Percentiles rank a stretch among this genome's conserved stretches.
phyloP scores from a whole-genome alignment of 1,284 basidiomycete genomes.

The Pterulicium gracile region DNA sequence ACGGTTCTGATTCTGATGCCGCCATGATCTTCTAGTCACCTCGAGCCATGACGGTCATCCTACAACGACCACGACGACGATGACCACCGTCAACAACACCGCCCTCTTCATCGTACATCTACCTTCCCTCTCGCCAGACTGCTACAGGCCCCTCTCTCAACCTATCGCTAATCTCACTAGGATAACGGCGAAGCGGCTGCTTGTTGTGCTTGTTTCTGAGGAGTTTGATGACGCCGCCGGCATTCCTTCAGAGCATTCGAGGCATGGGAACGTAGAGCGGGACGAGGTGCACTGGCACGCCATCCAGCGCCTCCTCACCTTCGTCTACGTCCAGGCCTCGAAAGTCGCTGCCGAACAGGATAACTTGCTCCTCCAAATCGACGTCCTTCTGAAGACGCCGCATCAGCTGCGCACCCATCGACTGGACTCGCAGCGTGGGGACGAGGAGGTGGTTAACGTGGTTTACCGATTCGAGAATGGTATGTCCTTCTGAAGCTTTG shows the following conservation, averaged over 20 bases:
- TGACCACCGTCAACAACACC: not conserved
- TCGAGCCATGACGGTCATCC: no score
- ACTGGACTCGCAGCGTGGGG: no score
- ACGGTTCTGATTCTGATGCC: no score
- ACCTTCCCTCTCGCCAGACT: not conserved
- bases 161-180: not conserved
- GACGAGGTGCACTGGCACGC: slow-evolving; percentile 40
- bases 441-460: slow-evolving; percentile 29
- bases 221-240: no score
- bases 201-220: not conserved
- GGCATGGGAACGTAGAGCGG: not conserved
- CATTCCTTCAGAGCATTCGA: no score
- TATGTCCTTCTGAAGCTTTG: slow-evolving; percentile 15
- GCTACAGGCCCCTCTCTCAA: not conserved
- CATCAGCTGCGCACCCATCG: slow-evolving; percentile 24
- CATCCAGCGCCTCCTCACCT: slow-evolving; percentile 59
- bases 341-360: slow-evolving; percentile 54
- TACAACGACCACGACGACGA: no score
- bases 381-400: slow-evolving; percentile 43
- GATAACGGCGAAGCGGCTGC: not conserved
- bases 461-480: slow-evolving; percentile 42
- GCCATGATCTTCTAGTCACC: no score
- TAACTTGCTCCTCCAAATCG: slow-evolving; percentile 58
- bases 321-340: slow-evolving; percentile 65
- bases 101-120: not conserved